Conservation (phyloP, 2,329 filamentous ascomycete genomes). For the Fusarium miscanthi region DNA sequence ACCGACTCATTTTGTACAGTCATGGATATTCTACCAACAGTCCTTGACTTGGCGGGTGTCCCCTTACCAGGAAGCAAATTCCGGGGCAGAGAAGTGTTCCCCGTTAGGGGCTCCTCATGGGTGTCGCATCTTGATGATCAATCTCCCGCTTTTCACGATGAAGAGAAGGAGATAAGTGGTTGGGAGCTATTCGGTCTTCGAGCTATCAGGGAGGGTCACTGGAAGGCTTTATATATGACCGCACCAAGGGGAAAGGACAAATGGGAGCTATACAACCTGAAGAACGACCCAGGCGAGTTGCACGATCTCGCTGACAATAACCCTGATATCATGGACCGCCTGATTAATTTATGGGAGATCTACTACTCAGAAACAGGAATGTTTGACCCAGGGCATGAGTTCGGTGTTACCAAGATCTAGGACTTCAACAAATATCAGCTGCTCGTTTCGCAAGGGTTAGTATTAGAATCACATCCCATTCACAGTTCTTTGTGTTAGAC, state of each 20-base stretch:
- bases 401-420: slow-evolving; percentile 4
- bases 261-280: slow-evolving; percentile 29
- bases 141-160: slow-evolving; percentile 56
- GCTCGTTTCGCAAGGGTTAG: background rate
- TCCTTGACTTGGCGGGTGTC: slow-evolving; percentile 59
- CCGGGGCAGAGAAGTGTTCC: slow-evolving; percentile 59
- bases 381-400: slow-evolving; percentile 21
- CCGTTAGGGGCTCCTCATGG: slow-evolving; percentile 57
- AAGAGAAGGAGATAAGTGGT: slow-evolving; percentile 60
- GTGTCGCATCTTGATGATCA: slow-evolving; percentile 36
- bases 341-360: slow-evolving; percentile 23
- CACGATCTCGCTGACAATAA: slow-evolving; percentile 13
- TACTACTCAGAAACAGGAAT: slow-evolving; percentile 32
- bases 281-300: slow-evolving; percentile 19
- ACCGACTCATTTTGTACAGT: slow-evolving; percentile 51
- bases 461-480: background rate
- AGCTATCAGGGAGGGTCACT: slow-evolving; percentile 65
- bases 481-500: background rate
- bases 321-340: slow-evolving; percentile 8
- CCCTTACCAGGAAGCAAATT: slow-evolving; percentile 52
- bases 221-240: slow-evolving; percentile 57
- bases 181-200: slow-evolving; percentile 67
- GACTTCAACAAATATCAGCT: background rate
- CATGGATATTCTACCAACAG: slow-evolving; percentile 62
- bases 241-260: slow-evolving; percentile 18